Evolutionary conservation across 1,284 basidiomycete genomes (phyloP).

Genomic region (Mycosarcoma maydis): DNA sequence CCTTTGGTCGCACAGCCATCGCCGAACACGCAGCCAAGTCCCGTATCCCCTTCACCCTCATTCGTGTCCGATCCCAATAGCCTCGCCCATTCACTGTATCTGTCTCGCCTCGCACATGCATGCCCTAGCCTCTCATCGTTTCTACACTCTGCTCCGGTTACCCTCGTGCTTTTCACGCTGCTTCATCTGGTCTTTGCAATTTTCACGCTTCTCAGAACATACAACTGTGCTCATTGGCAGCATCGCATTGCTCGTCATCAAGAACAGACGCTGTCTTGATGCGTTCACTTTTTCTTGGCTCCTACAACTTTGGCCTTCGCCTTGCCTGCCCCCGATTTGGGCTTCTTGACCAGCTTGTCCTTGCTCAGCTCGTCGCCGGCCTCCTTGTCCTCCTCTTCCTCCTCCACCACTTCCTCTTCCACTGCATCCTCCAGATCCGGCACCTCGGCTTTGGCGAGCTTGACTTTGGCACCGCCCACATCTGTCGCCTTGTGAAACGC

Average conservation of each 20-base stretch:
- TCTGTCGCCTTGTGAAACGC: constrained; percentile 54
- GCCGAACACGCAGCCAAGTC: too few species aligned
- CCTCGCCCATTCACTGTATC: too few species aligned
- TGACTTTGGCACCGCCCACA: constrained; percentile 23
- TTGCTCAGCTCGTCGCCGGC: constrained; percentile 60
- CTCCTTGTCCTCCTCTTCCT: constrained; percentile 33
- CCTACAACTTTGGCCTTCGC: constrained; percentile 32
- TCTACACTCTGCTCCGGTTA: neutral
- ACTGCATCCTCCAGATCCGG: constrained; percentile 59
- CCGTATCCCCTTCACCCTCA: too few species aligned
- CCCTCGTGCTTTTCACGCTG: too few species aligned
- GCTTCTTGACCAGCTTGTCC: constrained; percentile 72
- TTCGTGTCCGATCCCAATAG: too few species aligned
- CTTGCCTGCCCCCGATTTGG: constrained; percentile 66
- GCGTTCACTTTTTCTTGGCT: constrained; percentile 15
- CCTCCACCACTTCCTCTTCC: constrained; percentile 67
- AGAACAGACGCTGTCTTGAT: too few species aligned
- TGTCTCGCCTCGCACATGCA: neutral
- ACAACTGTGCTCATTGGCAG: too few species aligned
- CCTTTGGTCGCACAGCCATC: too few species aligned
- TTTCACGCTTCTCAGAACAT: too few species aligned
- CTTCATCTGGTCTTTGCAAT: too few species aligned
- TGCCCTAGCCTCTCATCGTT: neutral
- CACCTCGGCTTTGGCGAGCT: constrained; percentile 33
- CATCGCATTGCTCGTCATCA: too few species aligned